Conservation (phyloP, 768 basidiomycete species). For the Hemileccinum impolitum region DNA sequence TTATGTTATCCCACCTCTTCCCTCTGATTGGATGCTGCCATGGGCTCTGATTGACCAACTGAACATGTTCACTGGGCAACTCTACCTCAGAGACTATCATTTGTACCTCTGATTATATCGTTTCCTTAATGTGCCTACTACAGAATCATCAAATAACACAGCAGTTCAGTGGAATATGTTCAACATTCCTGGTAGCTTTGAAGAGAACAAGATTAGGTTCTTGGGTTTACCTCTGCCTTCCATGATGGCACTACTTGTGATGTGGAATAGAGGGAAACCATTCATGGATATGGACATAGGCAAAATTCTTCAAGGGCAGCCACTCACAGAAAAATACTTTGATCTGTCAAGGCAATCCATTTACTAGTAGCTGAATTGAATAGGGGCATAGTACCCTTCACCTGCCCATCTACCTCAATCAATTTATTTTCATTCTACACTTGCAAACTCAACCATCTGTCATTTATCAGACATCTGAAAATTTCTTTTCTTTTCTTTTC, state of each 20-base stretch:
- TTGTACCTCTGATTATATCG: constrained; percentile 20
- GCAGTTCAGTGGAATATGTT: not conserved
- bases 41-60: constrained; percentile 14
- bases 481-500: too few relatives aligned
- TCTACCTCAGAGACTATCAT: constrained; percentile 11
- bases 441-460: too few relatives aligned
- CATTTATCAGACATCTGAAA: too few relatives aligned
- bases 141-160: not conserved
- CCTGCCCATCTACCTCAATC: too few relatives aligned
- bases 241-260: not conserved
- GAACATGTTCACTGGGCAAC: constrained; percentile 20
- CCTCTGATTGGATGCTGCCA: not conserved
- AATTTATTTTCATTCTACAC: too few relatives aligned
- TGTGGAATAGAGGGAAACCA: not conserved
- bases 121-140: constrained; percentile 18
- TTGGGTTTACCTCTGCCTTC: constrained; percentile 21
- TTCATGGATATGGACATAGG: not conserved
- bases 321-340: not conserved
- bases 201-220: constrained; percentile 20
- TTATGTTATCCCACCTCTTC: constrained; percentile 2
- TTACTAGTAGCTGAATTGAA: too few relatives aligned
- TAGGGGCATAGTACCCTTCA: too few relatives aligned
- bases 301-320: not conserved
- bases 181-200: not conserved
- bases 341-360: too few relatives aligned